Conservation (phyloP, 305 asterid genomes). For the Fraxinus xanthoxyloides region DNA sequence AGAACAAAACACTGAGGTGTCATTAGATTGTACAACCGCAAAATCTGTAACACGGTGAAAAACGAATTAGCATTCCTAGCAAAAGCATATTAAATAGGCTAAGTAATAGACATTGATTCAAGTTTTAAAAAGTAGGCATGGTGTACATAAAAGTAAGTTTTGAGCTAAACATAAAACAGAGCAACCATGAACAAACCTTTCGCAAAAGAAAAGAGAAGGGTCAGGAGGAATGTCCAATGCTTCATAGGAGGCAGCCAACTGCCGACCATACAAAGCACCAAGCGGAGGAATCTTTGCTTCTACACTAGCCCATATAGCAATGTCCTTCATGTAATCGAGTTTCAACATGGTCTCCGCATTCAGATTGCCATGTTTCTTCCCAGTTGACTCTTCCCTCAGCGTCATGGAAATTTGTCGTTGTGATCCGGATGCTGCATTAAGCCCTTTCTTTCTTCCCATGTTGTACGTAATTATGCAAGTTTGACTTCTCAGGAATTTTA, state of each 20-base stretch:
- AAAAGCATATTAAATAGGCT: no score
- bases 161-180: not conserved
- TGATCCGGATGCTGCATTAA: slow-evolving; percentile 21
- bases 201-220: slow-evolving; percentile 52
- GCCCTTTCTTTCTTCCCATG: slow-evolving; percentile 41
- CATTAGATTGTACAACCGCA: no score
- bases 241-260: slow-evolving; percentile 56
- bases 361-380: slow-evolving; percentile 48
- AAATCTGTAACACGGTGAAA: no score
- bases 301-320: slow-evolving; percentile 57
- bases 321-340: slow-evolving; percentile 61
- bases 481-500: not conserved
- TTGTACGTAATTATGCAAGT: not conserved
- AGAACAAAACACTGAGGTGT: not conserved
- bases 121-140: not conserved
- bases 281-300: slow-evolving; percentile 59
- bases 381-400: slow-evolving; percentile 49
- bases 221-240: slow-evolving; percentile 51
- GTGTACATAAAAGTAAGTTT: not conserved
- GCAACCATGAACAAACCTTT: slow-evolving; percentile 38
- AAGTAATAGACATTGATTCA: no score
- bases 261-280: slow-evolving; percentile 68
- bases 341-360: slow-evolving; percentile 64
- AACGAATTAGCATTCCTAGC: not conserved
- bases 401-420: slow-evolving; percentile 29